Percentiles rank a stretch among this genome's conserved stretches.
These are phyloP conservation scores for Oryza longistaminata DNA, from an alignment of 176 grass and related monocot genomes.

Conservation along the genomic window DNA sequence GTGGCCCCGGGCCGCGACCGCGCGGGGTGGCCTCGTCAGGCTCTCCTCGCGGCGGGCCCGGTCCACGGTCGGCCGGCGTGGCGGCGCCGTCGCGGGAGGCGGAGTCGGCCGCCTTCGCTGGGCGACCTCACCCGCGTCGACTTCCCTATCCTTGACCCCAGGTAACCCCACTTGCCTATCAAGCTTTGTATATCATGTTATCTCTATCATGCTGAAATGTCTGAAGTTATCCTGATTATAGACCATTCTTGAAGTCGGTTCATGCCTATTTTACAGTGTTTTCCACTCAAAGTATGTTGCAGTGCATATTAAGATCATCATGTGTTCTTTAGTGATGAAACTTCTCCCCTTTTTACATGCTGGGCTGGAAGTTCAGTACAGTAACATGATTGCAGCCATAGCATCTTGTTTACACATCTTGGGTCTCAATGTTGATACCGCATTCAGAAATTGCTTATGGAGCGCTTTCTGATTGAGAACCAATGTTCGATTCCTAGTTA, in stretches of 20 bases:
- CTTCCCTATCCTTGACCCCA: conserved; percentile 93
- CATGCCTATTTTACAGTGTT: neutral
- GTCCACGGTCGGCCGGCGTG: conserved; percentile 35
- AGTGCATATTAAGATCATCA: neutral
- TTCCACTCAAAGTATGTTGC: neutral
- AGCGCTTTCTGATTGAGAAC: neutral
- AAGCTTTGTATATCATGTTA: neutral
- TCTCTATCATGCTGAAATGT: neutral
- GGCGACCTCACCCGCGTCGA: conserved; percentile 66
- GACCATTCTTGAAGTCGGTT: neutral
- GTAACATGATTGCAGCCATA: neutral
- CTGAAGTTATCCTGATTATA: neutral
- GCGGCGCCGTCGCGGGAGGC: conserved; percentile 44
- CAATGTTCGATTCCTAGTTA: neutral
- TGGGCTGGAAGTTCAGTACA: neutral
- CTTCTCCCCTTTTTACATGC: neutral
- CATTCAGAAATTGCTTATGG: neutral
- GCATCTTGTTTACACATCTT: neutral
- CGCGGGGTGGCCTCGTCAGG: neutral
- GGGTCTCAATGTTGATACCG: neutral
- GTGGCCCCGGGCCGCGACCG: neutral
- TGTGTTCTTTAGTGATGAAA: neutral
- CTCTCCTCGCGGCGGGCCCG: conserved; percentile 10
- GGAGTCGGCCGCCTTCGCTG: conserved; percentile 65
- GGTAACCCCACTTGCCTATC: conserved; percentile 21